Evolutionary conservation across 179 eudicot species (phyloP).

Genomic region (Patellifolia procumbens): DNA sequence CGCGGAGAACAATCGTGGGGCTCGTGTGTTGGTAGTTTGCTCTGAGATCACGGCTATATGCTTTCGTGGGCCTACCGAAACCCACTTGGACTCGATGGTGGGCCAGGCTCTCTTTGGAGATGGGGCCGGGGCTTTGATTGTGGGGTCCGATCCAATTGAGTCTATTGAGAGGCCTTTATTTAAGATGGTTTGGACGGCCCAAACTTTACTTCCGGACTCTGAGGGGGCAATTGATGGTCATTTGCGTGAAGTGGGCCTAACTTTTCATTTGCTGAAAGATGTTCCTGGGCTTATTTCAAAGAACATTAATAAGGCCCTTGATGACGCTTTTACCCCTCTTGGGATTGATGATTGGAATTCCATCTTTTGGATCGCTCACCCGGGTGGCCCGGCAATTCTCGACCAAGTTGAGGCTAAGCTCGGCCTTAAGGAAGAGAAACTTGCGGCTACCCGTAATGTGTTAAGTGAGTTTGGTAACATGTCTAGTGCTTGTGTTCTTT

Average conservation of each 20-base stretch:
- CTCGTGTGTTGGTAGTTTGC: conserved; percentile 7
- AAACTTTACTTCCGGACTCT: conserved; percentile 10
- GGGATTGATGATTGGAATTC: conserved; percentile 12
- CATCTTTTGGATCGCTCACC: conserved; percentile 9
- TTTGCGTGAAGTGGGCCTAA: conserved; percentile 14
- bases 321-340: neutral
- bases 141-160: conserved; percentile 6
- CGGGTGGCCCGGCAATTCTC: conserved; percentile 11
- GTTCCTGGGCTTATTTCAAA: conserved; percentile 11
- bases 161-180: conserved; percentile 2
- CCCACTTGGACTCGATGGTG: conserved; percentile 13
- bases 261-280: conserved; percentile 11
- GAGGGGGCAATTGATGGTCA: conserved; percentile 16
- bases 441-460: neutral
- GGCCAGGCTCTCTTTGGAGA: conserved; percentile 15
- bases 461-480: conserved; percentile 14
- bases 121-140: conserved; percentile 7
- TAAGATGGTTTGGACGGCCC: conserved; percentile 12
- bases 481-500: conserved; percentile 16
- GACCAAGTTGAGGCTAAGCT: conserved; percentile 16
- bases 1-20: conserved; percentile 12
- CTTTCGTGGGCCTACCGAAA: conserved; percentile 10
- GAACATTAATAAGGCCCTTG: conserved; percentile 9
- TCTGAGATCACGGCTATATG: conserved; percentile 11
- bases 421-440: conserved; percentile 4